Base-by-base conservation (phyloP, 2,329 filamentous ascomycete genomes). In the Dactylellina haptotyla region DNA sequence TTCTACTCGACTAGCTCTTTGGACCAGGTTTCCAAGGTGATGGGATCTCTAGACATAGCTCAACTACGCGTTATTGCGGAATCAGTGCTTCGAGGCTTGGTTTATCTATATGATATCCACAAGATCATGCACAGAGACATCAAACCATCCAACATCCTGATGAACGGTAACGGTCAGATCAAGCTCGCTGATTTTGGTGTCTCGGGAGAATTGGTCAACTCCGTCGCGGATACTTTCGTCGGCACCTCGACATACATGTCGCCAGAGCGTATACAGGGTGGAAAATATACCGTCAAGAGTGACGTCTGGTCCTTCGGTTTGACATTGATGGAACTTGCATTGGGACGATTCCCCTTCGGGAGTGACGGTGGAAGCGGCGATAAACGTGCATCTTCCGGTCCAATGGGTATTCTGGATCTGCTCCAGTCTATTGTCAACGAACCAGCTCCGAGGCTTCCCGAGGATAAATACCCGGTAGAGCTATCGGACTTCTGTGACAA, bases 181-280 rank as follows among this genome's bases (percentile, higher is more conserved):
- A 99, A 99, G 83, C 87, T 99, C 4, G 98, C 94, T 82, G 95
- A 99, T 81, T 99, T 99, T 80, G 95, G 95, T 78, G 95, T 99
- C n/a, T 97, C 94, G 3, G 95, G 93, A 77, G 95, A 99, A 82
- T 87, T 97, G 14, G 93, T 98, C 80, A 98, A 98, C 83, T 98
- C 95, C 3, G 93, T 99, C 76, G 95, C 95, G 57, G 94, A 98
- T 80, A 99, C 95, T 0, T 99, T 99, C 79, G 95, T 99, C 34
- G 95, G 95, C 59, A 99, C 95, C 1, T 97, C 95, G 37, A 99
- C 95, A 64, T 99, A 99, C 84, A 99, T 99, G 95, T 95, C 95
- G 0, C 95, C 95, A 0, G 95, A 99, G 83, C 88, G 95, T 81
- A 99, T 99, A 77, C 93, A 98, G 81, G 95, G 95, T 75, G 93